These are phyloP conservation scores for Chalciporus sp. DNA, from an alignment of 1,284 basidiomycete species.

Conservation along the genomic window DNA sequence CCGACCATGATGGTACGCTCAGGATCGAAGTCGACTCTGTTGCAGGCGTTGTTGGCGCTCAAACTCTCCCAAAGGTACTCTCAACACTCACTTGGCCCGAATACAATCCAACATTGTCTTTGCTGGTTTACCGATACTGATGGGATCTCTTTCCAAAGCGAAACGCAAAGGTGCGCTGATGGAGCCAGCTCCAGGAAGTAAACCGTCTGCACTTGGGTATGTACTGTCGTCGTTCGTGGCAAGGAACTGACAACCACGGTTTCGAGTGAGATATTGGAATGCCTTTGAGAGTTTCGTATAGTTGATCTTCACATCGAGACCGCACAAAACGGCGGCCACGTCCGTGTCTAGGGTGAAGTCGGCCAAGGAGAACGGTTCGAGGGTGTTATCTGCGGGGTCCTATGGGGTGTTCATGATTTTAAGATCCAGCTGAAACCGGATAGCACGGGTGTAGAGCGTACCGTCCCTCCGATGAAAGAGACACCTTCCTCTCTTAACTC, in stretches of 20 bases:
- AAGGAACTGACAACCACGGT: conserved; percentile 84
- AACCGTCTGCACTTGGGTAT: conserved; percentile 80
- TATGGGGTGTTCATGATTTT: conserved; percentile 32
- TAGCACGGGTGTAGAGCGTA: conserved; percentile 38
- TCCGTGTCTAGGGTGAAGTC: conserved; percentile 73
- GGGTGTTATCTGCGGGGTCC: conserved; percentile 83
- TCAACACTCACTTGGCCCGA: conserved; percentile 77
- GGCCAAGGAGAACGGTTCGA: conserved; percentile 72
- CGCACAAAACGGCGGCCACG: conserved; percentile 91
- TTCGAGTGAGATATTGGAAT: conserved; percentile 84
- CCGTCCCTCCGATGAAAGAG: conserved; percentile 83
- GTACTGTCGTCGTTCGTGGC: conserved; percentile 94
- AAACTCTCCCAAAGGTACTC: background rate
- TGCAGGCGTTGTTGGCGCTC: conserved; percentile 4
- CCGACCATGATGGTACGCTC: conserved; percentile 91
- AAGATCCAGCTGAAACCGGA: background rate
- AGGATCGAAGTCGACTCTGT: conserved; percentile 84
- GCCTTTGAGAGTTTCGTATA: conserved; percentile 96
- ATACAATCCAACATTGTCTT: conserved; percentile 95
- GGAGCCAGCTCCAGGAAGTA: conserved; percentile 85
- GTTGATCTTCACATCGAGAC: conserved; percentile 78
- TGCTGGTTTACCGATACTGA: conserved; percentile 90
- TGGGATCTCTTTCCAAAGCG: conserved; percentile 72
- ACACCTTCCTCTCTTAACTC: conserved; percentile 88
- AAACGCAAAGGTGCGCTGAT: conserved; percentile 83